These are phyloP conservation scores for Chlamydomonas sp. DNA, from an alignment of 139 green algal species.

Conservation along the genomic window DNA sequence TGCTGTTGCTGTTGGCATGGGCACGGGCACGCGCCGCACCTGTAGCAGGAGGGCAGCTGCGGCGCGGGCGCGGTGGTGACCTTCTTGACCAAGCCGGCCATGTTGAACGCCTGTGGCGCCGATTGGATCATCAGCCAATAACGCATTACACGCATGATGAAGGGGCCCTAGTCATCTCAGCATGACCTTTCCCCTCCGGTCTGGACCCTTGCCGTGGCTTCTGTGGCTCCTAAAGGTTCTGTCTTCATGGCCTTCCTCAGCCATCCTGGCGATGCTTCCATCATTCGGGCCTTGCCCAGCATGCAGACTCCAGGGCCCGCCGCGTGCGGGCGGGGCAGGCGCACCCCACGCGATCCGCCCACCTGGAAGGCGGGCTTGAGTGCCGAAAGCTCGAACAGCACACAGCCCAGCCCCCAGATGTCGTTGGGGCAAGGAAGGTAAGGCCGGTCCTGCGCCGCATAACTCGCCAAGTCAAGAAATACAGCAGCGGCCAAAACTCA, in stretches of 20 bases:
- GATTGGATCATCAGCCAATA: neutral
- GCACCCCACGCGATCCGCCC: neutral
- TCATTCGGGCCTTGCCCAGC: neutral
- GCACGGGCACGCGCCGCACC: neutral
- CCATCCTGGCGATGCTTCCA: neutral
- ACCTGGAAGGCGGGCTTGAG: conserved; percentile 56
- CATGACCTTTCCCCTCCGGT: neutral
- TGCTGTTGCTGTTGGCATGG: neutral
- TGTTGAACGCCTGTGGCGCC: conserved; percentile 45
- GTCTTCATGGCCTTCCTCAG: neutral
- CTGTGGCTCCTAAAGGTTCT: neutral
- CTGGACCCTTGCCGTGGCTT: neutral
- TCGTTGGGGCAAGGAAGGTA: neutral
- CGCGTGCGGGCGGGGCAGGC: neutral
- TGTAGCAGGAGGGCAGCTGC: conserved; percentile 30
- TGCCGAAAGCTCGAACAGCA: conserved; percentile 53
- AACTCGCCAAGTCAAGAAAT: neutral
- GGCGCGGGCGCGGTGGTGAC: conserved; percentile 21
- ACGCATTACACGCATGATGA: neutral
- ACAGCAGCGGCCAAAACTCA: neutral
- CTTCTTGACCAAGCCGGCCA: conserved; percentile 47
- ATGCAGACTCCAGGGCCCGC: neutral
- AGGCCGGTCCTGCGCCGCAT: neutral
- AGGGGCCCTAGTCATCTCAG: neutral
- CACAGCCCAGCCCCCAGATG: conserved; percentile 52